Conservation (phyloP, 495 filamentous ascomycete species). For the Xylaria nigripes region DNA sequence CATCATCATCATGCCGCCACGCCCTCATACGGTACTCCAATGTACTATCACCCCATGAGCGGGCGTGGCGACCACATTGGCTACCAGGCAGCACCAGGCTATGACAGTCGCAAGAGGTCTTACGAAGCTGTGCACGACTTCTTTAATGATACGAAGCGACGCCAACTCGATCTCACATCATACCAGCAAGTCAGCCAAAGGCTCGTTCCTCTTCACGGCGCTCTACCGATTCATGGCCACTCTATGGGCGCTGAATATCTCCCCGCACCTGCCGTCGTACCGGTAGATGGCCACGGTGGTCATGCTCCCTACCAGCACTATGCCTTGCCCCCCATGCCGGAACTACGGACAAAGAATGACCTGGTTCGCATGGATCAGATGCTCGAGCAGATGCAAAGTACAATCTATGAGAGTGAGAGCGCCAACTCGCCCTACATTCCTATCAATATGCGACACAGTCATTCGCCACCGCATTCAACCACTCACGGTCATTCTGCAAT, state of each 20-base stretch:
- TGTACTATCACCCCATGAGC: conserved; percentile 61
- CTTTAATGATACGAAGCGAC: conserved; percentile 84
- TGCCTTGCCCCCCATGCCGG: conserved; percentile 77
- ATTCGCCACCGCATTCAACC: conserved; percentile 58
- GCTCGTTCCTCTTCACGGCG: conserved; percentile 60
- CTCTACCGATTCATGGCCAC: conserved; percentile 57
- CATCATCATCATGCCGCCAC: conserved; percentile 47
- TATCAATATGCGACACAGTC: conserved; percentile 57
- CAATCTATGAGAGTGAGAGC: conserved; percentile 89
- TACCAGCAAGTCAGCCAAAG: conserved; percentile 76
- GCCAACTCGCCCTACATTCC: conserved; percentile 47
- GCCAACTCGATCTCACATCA: conserved; percentile 74
- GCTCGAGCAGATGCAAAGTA: conserved; percentile 88
- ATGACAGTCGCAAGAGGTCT: conserved; percentile 67
- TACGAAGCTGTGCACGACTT: conserved; percentile 89
- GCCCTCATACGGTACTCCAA: conserved; percentile 43
- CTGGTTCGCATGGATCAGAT: conserved; percentile 85
- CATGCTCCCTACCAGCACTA: conserved; percentile 52
- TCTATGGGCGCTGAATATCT: conserved; percentile 59
- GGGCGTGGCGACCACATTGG: conserved; percentile 39
- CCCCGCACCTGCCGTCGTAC: conserved; percentile 33
- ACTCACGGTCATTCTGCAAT: conserved; percentile 40
- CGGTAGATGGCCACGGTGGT: conserved; percentile 44
- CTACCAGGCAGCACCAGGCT: conserved; percentile 44
- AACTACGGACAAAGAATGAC: conserved; percentile 86